phyloP scores from a whole-genome alignment of 805 yeast genomes.

The Candida tibetensis region DNA sequence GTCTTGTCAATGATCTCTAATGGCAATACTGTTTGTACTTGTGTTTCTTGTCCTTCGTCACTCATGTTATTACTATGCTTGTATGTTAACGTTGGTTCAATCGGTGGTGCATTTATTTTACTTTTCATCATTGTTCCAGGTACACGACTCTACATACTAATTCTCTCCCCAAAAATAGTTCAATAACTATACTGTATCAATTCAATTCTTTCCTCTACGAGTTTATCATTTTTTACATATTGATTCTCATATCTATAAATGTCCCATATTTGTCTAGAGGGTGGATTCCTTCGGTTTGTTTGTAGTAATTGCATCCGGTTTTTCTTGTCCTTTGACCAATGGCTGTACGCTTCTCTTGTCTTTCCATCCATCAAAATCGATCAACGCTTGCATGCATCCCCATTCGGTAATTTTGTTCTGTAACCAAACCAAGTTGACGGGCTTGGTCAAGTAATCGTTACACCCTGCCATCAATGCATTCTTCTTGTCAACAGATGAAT shows the following conservation, averaged over 20 bases:
- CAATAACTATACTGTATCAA: too few species aligned
- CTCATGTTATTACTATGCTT: too few species aligned
- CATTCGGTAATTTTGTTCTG: constrained; percentile 92
- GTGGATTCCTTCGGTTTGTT: too few species aligned
- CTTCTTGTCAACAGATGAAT: constrained; percentile 74
- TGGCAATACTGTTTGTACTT: constrained; percentile 46
- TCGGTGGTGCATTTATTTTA: not conserved
- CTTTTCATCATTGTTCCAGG: too few species aligned
- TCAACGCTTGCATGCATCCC: constrained; percentile 99
- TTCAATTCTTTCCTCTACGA: too few species aligned
- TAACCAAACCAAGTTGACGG: constrained; percentile 92
- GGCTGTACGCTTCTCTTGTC: constrained; percentile 13
- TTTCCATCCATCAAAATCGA: constrained; percentile 93
- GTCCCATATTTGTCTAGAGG: not conserved
- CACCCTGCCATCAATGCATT: constrained; percentile 97
- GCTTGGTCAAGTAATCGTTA: constrained; percentile 93
- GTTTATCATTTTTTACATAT: too few species aligned
- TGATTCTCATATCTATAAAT: not conserved
- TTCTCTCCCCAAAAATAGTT: too few species aligned
- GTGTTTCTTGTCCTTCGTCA: constrained; percentile 4
- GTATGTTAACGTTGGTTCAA: too few species aligned
- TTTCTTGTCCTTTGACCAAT: constrained; percentile 3
- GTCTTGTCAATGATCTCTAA: constrained; percentile 85
- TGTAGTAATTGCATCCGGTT: too few species aligned
- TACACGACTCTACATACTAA: too few species aligned